Base-by-base conservation (phyloP, 805 yeast species). In the Hanseniaspora meyeri region DNA sequence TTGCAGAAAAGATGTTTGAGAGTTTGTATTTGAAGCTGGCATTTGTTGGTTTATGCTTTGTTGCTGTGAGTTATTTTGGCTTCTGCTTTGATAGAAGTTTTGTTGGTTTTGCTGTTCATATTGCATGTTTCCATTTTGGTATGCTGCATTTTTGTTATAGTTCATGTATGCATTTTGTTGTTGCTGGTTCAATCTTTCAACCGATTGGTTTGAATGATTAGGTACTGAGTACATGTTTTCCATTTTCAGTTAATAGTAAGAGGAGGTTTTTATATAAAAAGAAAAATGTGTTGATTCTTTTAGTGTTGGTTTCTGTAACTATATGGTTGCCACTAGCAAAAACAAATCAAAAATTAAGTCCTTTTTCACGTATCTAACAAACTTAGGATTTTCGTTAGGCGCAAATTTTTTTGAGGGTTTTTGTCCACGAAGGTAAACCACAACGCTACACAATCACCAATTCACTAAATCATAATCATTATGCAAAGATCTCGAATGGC, bases 61-160 rank as follows among this genome's bases (percentile, higher is more conserved):
- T 52, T 60, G 62, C 51, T 58, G 66, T 32, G 62, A 65, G 29
- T 64, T 65, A 9, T 62, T 63, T 17, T 59, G 63, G 47, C 60
- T 59, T 55, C 60, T 62, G 51, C 59, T 43, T 38, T 60, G 65
- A 40, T 64, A 68, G 40, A 64, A 64, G 12, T 61, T 64, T 24
- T 61, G 63, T 43, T 62, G 64, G 31, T 66, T 66, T 16, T 62
- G 62, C 42, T 63, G 64, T 24, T 42, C 45, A 24, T 48, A 54
- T 20, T 47, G 59, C 62, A 34, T 61, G 62, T 27, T 54, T 17
- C 39, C 32, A 20, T 52, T 43, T 10, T 38, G 32, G 17, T 53
- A 43, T 8, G 4, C 40, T 9, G 34, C 16, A n/a, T 42, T 49
- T 16, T 58, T 49, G 34, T 54, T 53, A 59, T 59, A 49, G 53